Evolutionary conservation across 441 rosid genomes (phyloP).

Genomic region (Erodium texanum): DNA sequence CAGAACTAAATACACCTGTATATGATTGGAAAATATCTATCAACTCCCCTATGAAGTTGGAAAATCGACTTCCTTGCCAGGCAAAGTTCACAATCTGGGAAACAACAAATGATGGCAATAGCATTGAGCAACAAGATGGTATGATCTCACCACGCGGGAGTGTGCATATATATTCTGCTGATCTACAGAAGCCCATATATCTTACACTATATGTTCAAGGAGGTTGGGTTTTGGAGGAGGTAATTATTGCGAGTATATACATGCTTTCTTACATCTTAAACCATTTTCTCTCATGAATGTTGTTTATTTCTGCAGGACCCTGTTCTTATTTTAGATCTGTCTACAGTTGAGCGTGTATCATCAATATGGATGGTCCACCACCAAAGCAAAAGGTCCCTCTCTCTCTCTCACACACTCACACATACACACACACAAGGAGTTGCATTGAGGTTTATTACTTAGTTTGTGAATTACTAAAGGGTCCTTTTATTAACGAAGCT

Average conservation of each 20-base stretch:
- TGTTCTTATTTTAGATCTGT: constrained; percentile 67
- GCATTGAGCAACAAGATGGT: constrained; percentile 58
- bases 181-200: constrained; percentile 13
- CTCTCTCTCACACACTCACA: background rate
- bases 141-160: constrained; percentile 22
- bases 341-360: constrained; percentile 56
- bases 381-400: constrained; percentile 71
- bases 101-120: constrained; percentile 64
- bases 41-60: constrained; percentile 23
- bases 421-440: background rate
- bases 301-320: constrained; percentile 54
- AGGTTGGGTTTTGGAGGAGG: constrained; percentile 95
- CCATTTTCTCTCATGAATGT: constrained; percentile 4
- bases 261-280: constrained; percentile 7
- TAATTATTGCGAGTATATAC: constrained; percentile 24
- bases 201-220: constrained; percentile 35
- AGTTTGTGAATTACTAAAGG: too few relatives aligned
- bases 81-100: constrained; percentile 27
- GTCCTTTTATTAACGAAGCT: too few relatives aligned
- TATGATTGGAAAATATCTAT: constrained; percentile 25
- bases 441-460: too few relatives aligned
- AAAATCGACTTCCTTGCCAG: constrained; percentile 24
- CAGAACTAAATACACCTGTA: constrained; percentile 23
- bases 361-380: constrained; percentile 94
- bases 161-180: background rate